Base-by-base conservation (phyloP, 192 early-diverging fungal species). In the Chytriomyces sp. region DNA sequence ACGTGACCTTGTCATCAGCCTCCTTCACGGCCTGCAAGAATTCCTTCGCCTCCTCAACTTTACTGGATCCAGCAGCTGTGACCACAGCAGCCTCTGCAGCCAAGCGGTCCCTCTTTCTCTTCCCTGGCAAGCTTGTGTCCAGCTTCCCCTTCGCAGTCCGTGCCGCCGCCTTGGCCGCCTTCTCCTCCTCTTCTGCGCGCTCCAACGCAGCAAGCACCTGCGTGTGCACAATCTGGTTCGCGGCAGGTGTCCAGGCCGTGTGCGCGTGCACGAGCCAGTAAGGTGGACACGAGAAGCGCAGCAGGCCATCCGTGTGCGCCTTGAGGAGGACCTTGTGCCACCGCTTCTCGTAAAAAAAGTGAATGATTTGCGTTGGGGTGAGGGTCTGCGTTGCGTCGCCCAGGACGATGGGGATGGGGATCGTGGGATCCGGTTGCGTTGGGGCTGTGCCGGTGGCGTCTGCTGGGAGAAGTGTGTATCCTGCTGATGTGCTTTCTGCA, bases 41-140 rank as follows among this genome's bases (percentile, higher is more conserved):
- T n/a, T n/a, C n/a, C n/a, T n/a, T n/a, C n/a, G n/a, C n/a, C n/a
- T n/a, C n/a, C n/a, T n/a, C n/a, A n/a, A n/a, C n/a, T n/a, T n/a
- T n/a, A n/a, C n/a, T n/a, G n/a, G n/a, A n/a, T 37, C 14, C 2
- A 34, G 19, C 41, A 40, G 41, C 8, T 3, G 26, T 34, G 2
- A 41, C n/a, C 38, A 41, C 64, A 12, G 41, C 38, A 30, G 38
- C 64, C 25, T 12, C 64, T 1, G n/a, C 41, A 8, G 30, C 64
- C 19, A 39, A 17, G 7, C 32, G 7, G 22, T 65, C 39, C n/a
- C 38, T 32, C 31, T 31, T 17, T 40, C 56, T 65, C 57, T 69
- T 60, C 5, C 74, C 74, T 0, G 74, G 74, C 34, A 49, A 2
- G 54, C 74, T 75, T 19, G 74, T 75, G 41, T 75, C 65, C 8